Evolutionary conservation across 306 rosid genomes (phyloP).

Genomic region (Fragaria nilgerrensis): DNA sequence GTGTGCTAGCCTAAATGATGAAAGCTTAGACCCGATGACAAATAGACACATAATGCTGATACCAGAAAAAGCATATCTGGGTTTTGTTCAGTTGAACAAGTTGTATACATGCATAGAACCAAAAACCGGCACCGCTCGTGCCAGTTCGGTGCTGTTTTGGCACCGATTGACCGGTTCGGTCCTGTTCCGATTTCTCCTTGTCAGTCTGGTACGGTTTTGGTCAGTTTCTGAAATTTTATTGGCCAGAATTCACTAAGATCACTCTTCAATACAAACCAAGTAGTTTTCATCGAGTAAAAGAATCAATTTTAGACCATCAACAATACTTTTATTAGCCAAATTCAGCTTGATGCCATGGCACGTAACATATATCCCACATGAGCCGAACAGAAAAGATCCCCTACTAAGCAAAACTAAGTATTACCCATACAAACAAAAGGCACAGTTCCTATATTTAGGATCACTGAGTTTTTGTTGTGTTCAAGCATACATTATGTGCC

Average conservation of each 20-base stretch:
- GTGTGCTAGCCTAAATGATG: no score
- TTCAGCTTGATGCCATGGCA: not conserved
- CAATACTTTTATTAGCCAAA: not conserved
- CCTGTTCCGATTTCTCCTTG: no score
- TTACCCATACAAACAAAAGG: not conserved
- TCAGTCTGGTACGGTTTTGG: not conserved
- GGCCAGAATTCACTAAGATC: not conserved
- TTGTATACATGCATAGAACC: no score
- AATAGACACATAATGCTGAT: no score
- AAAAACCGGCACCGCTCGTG: no score
- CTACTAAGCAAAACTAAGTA: not conserved
- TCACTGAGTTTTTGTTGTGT: not conserved
- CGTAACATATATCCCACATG: not conserved
- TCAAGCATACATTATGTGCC: conserved; percentile 6
- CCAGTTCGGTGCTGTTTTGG: not conserved
- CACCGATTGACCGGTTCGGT: not conserved
- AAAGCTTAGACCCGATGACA: no score
- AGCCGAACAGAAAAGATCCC: not conserved
- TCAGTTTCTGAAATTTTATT: no score
- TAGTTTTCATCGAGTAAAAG: not conserved
- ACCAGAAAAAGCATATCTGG: no score
- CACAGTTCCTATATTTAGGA: not conserved
- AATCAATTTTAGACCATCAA: not conserved
- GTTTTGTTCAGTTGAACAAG: no score
- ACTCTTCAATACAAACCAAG: no score